Conservation (phyloP, 495 filamentous ascomycete species). For the Durotheca rogersii region DNA sequence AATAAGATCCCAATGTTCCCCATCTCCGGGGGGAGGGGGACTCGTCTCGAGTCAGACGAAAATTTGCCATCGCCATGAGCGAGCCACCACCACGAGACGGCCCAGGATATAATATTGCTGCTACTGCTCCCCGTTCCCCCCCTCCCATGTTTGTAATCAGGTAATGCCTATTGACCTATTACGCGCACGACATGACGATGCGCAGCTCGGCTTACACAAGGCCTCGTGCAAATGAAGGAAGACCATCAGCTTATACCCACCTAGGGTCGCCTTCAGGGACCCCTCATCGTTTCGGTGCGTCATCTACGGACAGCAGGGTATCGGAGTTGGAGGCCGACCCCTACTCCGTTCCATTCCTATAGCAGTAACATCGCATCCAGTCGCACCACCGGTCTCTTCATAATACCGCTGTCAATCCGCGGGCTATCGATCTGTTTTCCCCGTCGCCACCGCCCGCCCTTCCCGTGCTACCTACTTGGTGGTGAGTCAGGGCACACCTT, state of each 20-base stretch:
- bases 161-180: too few species aligned
- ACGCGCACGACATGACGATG: background rate
- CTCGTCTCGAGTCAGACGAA: too few species aligned
- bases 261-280: slow-evolving; percentile 25
- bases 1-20: slow-evolving; percentile 1
- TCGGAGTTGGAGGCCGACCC: slow-evolving; percentile 19
- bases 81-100: background rate
- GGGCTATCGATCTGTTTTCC: slow-evolving; percentile 21
- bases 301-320: slow-evolving; percentile 17
- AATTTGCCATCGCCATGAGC: too few species aligned
- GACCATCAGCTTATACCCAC: background rate
- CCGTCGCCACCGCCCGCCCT: slow-evolving; percentile 19
- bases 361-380: background rate
- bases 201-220: background rate
- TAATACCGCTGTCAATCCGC: slow-evolving; percentile 26
- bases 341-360: slow-evolving; percentile 16
- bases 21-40: background rate
- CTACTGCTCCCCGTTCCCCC: background rate
- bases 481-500: slow-evolving; percentile 10
- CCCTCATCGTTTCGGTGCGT: slow-evolving; percentile 15
- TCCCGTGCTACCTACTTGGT: slow-evolving; percentile 24
- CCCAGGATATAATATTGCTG: background rate
- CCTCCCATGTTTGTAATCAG: too few species aligned
- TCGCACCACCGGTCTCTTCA: slow-evolving; percentile 6
- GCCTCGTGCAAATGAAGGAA: background rate